Conservation (phyloP, 2,329 filamentous ascomycete genomes). For the Colletotrichum theobromicola region DNA sequence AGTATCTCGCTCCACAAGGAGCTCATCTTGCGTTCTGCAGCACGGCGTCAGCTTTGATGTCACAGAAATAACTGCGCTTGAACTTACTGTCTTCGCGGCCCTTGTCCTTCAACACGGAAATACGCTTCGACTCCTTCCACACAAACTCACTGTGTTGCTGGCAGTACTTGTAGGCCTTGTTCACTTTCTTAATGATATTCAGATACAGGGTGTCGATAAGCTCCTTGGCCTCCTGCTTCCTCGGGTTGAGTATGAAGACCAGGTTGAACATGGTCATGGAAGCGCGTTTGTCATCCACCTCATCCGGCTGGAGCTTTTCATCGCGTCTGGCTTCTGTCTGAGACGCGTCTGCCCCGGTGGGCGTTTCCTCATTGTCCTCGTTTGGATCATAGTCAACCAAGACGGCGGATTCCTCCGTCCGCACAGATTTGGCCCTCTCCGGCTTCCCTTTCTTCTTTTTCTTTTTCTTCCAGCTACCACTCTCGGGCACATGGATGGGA, state of each 20-base stretch:
- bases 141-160: slow-evolving; percentile 91
- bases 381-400: slow-evolving; percentile 24
- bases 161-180: slow-evolving; percentile 90
- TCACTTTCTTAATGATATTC: slow-evolving; percentile 89
- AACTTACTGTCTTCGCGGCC: slow-evolving; percentile 70
- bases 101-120: slow-evolving; percentile 81
- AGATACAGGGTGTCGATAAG: slow-evolving; percentile 80
- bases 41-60: slow-evolving; percentile 12
- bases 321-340: slow-evolving; percentile 28
- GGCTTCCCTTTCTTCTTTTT: slow-evolving; percentile 48
- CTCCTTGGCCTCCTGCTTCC: slow-evolving; percentile 76
- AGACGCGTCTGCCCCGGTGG: slow-evolving; percentile 32
- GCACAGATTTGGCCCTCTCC: slow-evolving; percentile 25
- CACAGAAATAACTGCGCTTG: neutral
- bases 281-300: slow-evolving; percentile 65
- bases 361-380: slow-evolving; percentile 29
- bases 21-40: slow-evolving; percentile 62
- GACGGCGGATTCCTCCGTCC: slow-evolving; percentile 32
- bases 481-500: slow-evolving; percentile 81
- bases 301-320: slow-evolving; percentile 44
- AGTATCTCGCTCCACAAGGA: slow-evolving; percentile 74
- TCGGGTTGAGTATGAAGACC: slow-evolving; percentile 87
- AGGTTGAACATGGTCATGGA: slow-evolving; percentile 98
- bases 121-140: slow-evolving; percentile 86
- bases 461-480: slow-evolving; percentile 77